Percentiles rank a stretch among this genome's conserved stretches.
Conservation (phyloP, 1,139 yeast genomes). For the Wickerhamiella infanticola region DNA sequence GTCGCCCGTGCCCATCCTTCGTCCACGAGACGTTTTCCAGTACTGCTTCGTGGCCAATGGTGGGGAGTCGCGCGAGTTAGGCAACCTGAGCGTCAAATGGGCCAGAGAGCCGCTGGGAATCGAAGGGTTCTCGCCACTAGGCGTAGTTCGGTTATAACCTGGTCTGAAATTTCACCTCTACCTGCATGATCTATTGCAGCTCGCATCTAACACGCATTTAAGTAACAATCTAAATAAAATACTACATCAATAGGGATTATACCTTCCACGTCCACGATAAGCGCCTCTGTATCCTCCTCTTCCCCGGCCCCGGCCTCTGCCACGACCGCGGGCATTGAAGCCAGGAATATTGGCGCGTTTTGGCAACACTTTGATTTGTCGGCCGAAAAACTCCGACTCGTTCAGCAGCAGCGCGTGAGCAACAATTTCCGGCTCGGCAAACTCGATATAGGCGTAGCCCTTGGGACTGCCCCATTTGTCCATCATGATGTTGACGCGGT, state of each 20-base stretch:
- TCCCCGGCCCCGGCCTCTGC: conserved; percentile 36
- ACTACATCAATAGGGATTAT: neutral
- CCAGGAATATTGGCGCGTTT: conserved; percentile 78
- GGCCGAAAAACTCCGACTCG: conserved; percentile 49
- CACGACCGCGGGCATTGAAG: conserved; percentile 30
- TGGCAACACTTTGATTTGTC: conserved; percentile 54
- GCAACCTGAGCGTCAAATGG: conserved; percentile 21
- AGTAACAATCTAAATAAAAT: neutral
- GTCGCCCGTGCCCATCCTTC: conserved; percentile 10
- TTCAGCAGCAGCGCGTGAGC: conserved; percentile 51
- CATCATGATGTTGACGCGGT: conserved; percentile 65
- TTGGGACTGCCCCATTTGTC: conserved; percentile 66
- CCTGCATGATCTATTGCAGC: too few species aligned
- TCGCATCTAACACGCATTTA: too few species aligned
- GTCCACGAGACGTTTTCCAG: conserved; percentile 17
- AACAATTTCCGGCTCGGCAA: conserved; percentile 47
- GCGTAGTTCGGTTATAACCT: conserved; percentile 9
- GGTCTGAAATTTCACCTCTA: too few species aligned
- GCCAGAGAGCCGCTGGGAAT: conserved; percentile 25
- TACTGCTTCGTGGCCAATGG: conserved; percentile 11
- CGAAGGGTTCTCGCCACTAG: conserved; percentile 23
- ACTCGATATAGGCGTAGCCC: conserved; percentile 78
- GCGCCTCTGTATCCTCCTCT: conserved; percentile 26
- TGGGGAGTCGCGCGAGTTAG: conserved; percentile 10
- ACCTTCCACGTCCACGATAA: conserved; percentile 22